Conservation (phyloP, 129 eudicot genomes). For the Tagetes patula region DNA sequence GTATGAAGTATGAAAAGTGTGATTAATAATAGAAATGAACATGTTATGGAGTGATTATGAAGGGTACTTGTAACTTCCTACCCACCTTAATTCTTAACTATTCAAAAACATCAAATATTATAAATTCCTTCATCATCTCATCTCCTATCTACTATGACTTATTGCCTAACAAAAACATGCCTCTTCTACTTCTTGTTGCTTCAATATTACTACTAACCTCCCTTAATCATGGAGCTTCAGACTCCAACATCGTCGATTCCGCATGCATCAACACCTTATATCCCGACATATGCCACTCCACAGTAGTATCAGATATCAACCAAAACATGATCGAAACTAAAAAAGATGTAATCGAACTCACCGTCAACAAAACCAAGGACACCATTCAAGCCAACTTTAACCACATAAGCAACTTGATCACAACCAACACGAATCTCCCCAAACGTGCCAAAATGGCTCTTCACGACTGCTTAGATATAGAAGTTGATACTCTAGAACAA, state of each 20-base stretch:
- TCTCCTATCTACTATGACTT: not conserved
- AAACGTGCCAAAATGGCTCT: slow-evolving; percentile 55
- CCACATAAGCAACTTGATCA: slow-evolving; percentile 38
- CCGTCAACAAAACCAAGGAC: slow-evolving; percentile 49
- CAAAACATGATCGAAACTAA: slow-evolving; percentile 18
- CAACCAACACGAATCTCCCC: slow-evolving; percentile 29
- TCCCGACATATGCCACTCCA: slow-evolving; percentile 62
- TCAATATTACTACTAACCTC: not conserved
- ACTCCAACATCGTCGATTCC: slow-evolving; percentile 23
- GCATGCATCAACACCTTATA: slow-evolving; percentile 57
- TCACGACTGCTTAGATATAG: slow-evolving; percentile 61
- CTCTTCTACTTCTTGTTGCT: not conserved
- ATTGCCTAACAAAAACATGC: slow-evolving; percentile 11
- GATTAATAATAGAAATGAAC: not conserved
- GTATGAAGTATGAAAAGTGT: slow-evolving; percentile 6
- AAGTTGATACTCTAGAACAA: slow-evolving; percentile 56
- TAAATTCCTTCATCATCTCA: not conserved
- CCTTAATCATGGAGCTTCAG: not conserved
- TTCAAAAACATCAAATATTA: not conserved
- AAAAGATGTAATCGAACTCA: slow-evolving; percentile 50
- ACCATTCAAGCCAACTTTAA: slow-evolving; percentile 45
- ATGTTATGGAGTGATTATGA: not conserved
- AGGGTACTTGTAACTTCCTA: not conserved
- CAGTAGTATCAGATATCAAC: slow-evolving; percentile 31
- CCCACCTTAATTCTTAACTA: not conserved